Evolutionary conservation across 1,284 basidiomycete genomes (phyloP).

Genomic region (Takashimella koratensis): DNA sequence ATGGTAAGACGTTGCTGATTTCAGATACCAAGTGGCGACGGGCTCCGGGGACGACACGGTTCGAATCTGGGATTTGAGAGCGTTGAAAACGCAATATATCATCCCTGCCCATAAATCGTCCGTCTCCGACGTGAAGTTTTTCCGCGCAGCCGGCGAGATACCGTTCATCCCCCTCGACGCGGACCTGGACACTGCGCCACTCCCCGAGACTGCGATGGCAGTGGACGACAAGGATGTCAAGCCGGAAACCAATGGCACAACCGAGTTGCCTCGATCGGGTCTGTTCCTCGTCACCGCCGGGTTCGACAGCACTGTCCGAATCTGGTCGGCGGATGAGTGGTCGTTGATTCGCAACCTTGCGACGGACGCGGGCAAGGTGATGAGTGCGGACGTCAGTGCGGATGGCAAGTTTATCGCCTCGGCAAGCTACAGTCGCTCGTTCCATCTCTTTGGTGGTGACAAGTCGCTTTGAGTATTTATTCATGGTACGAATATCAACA

Average conservation of each 20-base stretch:
- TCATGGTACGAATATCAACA: too few relatives aligned
- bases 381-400: constrained; percentile 86
- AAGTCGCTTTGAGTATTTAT: constrained; percentile 33
- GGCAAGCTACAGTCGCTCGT: constrained; percentile 88
- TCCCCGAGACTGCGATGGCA: constrained; percentile 4
- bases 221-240: constrained; percentile 14
- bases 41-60: constrained; percentile 97
- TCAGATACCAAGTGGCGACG: constrained; percentile 91
- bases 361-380: constrained; percentile 94
- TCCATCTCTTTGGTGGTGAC: constrained; percentile 80
- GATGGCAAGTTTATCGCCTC: constrained; percentile 82
- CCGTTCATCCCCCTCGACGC: constrained; percentile 31
- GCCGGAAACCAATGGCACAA: constrained; percentile 8
- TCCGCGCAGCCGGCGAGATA: constrained; percentile 54
- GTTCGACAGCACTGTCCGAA: constrained; percentile 90
- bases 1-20: not conserved
- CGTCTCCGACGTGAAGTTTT: constrained; percentile 93
- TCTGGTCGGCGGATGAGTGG: constrained; percentile 99
- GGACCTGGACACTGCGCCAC: constrained; percentile 1
- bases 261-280: constrained; percentile 62
- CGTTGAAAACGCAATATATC: constrained; percentile 85
- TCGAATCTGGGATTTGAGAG: constrained; percentile 96
- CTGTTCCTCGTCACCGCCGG: constrained; percentile 90
- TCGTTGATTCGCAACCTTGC: constrained; percentile 80
- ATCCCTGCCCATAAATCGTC: constrained; percentile 95